Evolutionary conservation across 2,329 filamentous ascomycete genomes (phyloP), one percentile per base, ranked within the genome.

Genomic region (Pestalotiopsis sp.): DNA sequence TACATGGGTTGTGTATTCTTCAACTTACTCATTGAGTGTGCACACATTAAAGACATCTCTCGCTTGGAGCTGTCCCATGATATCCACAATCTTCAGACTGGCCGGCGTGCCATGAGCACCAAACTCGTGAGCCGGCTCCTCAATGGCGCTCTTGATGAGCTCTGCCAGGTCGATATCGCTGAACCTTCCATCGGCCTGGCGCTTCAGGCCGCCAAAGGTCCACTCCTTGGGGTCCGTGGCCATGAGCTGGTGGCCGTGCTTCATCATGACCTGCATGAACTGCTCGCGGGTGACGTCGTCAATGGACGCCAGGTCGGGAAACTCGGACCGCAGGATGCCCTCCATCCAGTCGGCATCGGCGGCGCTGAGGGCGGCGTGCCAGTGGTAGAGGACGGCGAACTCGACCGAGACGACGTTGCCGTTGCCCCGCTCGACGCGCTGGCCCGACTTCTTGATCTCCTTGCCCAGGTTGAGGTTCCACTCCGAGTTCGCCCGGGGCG

Each of bases 151-250:
- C 73, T 95, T 91, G 57, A 95, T 89, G 69, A 93, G 92, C 25
- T 90, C 83, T 4, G 93, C 92, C 0, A 97, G 87, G 4, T 93
- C 92, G 66, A 94, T 91, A 68, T 97, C 94, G 41, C 86, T 83
- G 77, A 94, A 92, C n/a, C 81, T 88, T 4, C 93, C 93, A 68
- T 94, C 86, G 0, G 83, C 76, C 4, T 89, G 86, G 56, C 93
- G 88, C 76, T 89, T 78, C 71, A 94, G 87, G 2, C 87, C 85
- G 11, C 87, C 89, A 75, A 97, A 95, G 0, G 83, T 84, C 49
- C 94, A 89, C 76, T 93, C 83, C 27, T 25, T 67, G 39, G 57
- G n/a, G 5, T 59, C n/a, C 7, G 66, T 67, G 3, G 36, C 38
- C 41, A 20, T 63, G 13, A 67, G 57, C 36, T 63, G 62, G 38